These are phyloP conservation scores for Nakazawaea populi DNA, from an alignment of 805 yeast genomes.

Conservation along the genomic window DNA sequence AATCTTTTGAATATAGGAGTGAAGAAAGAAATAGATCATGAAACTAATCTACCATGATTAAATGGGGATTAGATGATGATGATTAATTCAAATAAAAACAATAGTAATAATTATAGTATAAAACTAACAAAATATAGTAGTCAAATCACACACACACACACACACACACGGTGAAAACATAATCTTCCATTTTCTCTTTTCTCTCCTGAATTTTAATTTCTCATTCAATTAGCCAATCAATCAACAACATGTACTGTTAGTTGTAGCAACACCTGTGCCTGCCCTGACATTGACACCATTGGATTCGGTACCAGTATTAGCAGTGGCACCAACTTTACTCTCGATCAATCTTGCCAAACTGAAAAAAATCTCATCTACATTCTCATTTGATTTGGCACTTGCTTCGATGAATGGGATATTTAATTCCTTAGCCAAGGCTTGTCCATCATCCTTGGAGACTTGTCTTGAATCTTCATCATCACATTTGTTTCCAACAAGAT, in stretches of 20 bases:
- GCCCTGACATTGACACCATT: conserved; percentile 35
- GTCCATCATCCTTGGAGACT: conserved; percentile 87
- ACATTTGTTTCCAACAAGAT: conserved; percentile 92
- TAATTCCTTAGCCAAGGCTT: conserved; percentile 76
- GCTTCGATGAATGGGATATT: conserved; percentile 93
- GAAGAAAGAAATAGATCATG: not conserved
- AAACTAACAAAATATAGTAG: not conserved
- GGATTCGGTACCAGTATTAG: conserved; percentile 19
- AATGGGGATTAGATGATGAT: not conserved
- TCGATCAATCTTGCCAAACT: conserved; percentile 82
- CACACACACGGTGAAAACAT: not conserved
- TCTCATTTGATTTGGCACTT: conserved; percentile 87
- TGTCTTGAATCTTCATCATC: conserved; percentile 87
- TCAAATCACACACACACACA: not conserved
- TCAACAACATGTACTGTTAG: conserved; percentile 35
- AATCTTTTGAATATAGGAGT: not conserved
- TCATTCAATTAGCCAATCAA: too few species aligned
- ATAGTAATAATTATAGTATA: not conserved
- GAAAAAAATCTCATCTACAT: conserved; percentile 88
- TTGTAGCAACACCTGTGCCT: conserved; percentile 16
- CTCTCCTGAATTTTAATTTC: too few species aligned
- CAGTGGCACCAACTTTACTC: conserved; percentile 57
- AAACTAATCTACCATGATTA: too few species aligned
- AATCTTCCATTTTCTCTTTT: too few species aligned
- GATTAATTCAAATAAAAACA: not conserved